Evolutionary conservation across 768 basidiomycete species (phyloP), one percentile per base, ranked within the genome.

Genomic region (Naganishia randhawae): DNA sequence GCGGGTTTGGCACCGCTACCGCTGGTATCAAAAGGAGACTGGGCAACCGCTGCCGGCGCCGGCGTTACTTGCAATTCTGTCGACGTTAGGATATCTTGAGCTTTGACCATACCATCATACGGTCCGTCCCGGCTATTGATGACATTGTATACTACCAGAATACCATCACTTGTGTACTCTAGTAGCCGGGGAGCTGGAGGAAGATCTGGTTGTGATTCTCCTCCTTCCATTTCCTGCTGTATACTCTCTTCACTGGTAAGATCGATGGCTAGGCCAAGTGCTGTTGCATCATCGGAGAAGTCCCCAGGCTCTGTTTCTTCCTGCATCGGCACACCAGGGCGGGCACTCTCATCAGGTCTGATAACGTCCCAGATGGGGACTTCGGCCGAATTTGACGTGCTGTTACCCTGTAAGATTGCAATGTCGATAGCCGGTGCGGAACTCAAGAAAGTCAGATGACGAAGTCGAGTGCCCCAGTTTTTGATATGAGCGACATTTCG

Each of bases 201-300:
- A 5, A 79, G 51, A 68, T 79, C 79, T 2, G 74, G 70, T 39
- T 61, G 67, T 50, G 80, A 77, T 14, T 74, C 72, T 6, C 80
- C 81, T 17, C 76, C 80, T 7, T 76, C 73, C 52, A 80, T 77
- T 1, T 74, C 77, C 62, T 71, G 72, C 37, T 69, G 73, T 66
- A 81, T 74, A 0, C 71, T 53, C 31, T 68, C 74, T 0, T 68
- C 50, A 13, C 71, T 71, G 1, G 78, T 76, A 35, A 82, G 72
- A 67, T 82, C 82, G 27, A 82, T 67, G 0, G 75, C 81, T 64
- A 83, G 65, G 0, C 77, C 81, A 6, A 83, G 45, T 0, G 76
- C 76, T 16, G 74, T 75, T 7, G 79, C 77, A 66, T 81, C 81
- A n/a, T 78, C 78, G 14, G 69, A 68, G 0, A 69, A 70, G 17